Evolutionary conservation across 164 flowering plant species (phyloP).

Genomic region (Magnolia changhungtana): DNA sequence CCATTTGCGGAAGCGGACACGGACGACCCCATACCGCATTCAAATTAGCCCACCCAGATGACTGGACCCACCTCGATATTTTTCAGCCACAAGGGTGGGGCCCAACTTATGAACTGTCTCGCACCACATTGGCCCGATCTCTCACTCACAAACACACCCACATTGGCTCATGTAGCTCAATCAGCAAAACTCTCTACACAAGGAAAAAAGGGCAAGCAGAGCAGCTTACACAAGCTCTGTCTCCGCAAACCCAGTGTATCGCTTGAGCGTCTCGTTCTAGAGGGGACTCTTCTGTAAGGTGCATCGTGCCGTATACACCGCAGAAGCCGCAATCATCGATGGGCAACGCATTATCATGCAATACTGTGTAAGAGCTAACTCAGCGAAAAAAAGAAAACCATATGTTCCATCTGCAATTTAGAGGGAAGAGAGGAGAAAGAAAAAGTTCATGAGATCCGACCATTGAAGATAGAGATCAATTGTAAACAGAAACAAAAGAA

Average conservation of each 20-base stretch:
- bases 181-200: not conserved
- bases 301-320: conserved; percentile 79
- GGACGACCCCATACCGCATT: too few relatives aligned
- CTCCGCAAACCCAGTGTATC: conserved; percentile 77
- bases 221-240: conserved; percentile 38
- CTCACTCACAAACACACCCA: too few relatives aligned
- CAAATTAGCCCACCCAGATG: too few relatives aligned
- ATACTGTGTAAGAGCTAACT: conserved; percentile 74
- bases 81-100: too few relatives aligned
- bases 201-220: not conserved
- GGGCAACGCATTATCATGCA: conserved; percentile 44
- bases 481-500: not conserved
- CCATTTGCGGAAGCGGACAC: too few relatives aligned
- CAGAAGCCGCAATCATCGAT: conserved; percentile 88
- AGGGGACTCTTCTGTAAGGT: conserved; percentile 50
- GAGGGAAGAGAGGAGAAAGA: not conserved
- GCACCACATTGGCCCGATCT: too few relatives aligned
- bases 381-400: conserved; percentile 64
- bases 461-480: not conserved
- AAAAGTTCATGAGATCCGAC: not conserved
- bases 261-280: conserved; percentile 73
- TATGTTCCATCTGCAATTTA: conserved; percentile 50
- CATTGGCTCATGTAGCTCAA: too few relatives aligned
- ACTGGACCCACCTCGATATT: too few relatives aligned
- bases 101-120: too few relatives aligned